Conservation (phyloP, 2,329 filamentous ascomycete genomes). For the Macroventuria anomochaeta region DNA sequence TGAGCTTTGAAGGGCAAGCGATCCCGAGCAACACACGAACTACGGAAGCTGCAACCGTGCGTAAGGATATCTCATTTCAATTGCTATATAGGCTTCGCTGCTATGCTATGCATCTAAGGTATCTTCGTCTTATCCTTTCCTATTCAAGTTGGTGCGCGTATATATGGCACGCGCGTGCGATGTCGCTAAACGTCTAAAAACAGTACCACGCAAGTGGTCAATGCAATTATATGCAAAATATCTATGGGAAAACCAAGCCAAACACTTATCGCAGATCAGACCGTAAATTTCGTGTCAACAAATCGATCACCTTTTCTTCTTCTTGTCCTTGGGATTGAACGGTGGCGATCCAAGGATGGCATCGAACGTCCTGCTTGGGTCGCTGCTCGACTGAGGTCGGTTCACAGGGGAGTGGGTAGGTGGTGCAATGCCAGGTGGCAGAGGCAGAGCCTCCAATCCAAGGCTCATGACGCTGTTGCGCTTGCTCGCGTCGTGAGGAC, state of each 20-base stretch:
- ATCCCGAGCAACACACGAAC: background rate
- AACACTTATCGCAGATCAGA: constrained; percentile 5
- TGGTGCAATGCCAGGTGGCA: constrained; percentile 53
- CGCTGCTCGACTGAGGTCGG: constrained; percentile 42
- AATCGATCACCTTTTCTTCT: constrained; percentile 35
- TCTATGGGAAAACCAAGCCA: background rate
- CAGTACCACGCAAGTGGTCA: background rate
- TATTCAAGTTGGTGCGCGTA: constrained; percentile 1
- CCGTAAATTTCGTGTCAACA: background rate
- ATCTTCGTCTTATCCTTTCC: constrained; percentile 9
- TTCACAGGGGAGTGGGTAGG: constrained; percentile 30
- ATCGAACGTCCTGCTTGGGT: constrained; percentile 58
- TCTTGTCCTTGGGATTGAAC: constrained; percentile 37
- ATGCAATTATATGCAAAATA: constrained; percentile 3
- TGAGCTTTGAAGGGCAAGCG: constrained; percentile 6
- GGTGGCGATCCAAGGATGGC: constrained; percentile 50
- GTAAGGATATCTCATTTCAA: background rate
- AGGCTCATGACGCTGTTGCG: constrained; percentile 54
- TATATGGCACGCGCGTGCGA: constrained; percentile 3
- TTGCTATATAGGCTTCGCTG: background rate
- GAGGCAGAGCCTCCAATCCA: constrained; percentile 55
- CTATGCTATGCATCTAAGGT: constrained; percentile 1
- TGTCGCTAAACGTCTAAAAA: constrained; percentile 14
- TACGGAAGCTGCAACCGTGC: background rate
- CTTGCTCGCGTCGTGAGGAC: constrained; percentile 38